Conservation (phyloP, 78 protist species). For the Guillardia theta region DNA sequence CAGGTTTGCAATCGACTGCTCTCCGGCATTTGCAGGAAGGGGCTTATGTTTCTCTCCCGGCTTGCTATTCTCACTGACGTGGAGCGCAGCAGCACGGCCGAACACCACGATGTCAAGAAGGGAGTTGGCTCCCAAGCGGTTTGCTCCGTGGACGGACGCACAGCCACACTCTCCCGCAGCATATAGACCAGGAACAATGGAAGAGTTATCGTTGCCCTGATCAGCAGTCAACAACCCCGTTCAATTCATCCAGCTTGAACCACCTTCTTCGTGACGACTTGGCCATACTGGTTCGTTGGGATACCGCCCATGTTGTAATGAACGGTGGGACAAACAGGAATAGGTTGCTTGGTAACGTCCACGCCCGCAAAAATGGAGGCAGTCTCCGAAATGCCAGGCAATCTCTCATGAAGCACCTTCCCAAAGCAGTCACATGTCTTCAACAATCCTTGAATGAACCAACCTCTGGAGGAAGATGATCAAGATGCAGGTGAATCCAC, state of each 20-base stretch:
- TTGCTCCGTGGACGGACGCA: constrained; percentile 71
- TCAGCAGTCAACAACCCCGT: background rate
- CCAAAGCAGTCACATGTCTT: background rate
- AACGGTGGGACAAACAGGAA: constrained; percentile 98
- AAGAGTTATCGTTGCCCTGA: background rate
- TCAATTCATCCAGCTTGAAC: background rate
- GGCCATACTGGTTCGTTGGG: constrained; percentile 94
- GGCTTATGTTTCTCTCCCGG: constrained; percentile 52
- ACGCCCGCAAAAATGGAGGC: constrained; percentile 96
- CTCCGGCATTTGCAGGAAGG: constrained; percentile 84
- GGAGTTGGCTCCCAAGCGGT: constrained; percentile 94
- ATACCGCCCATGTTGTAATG: constrained; percentile 99
- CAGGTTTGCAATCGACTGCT: constrained; percentile 81
- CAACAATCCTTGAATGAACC: background rate
- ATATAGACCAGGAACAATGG: constrained; percentile 88
- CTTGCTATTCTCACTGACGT: constrained; percentile 47
- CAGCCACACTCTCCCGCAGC: constrained; percentile 96
- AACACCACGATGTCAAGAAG: constrained; percentile 98
- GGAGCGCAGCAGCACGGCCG: constrained; percentile 93
- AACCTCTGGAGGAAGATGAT: constrained; percentile 85
- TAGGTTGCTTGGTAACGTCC: constrained; percentile 97
- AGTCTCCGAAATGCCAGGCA: constrained; percentile 97
- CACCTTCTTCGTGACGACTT: constrained; percentile 68
- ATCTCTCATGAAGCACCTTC: constrained; percentile 76
- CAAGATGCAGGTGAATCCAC: constrained; percentile 86